phyloP scores from a whole-genome alignment of 1,284 basidiomycete genomes.

The Boletellus deceptivus region DNA sequence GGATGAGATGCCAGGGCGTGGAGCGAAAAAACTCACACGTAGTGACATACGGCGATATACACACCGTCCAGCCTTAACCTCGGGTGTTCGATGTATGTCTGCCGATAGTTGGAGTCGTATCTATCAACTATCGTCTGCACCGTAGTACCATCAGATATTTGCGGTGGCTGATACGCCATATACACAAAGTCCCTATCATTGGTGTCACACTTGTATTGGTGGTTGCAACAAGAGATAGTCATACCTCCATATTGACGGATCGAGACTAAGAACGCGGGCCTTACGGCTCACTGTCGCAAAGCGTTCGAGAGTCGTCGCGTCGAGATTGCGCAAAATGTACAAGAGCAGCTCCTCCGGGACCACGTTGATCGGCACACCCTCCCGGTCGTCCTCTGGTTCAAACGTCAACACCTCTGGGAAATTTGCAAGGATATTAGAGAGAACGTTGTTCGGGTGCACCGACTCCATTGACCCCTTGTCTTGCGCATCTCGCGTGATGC shows the following conservation, averaged over 20 bases:
- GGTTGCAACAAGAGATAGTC: constrained; percentile 18
- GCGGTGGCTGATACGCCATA: constrained; percentile 69
- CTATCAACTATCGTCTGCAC: constrained; percentile 48
- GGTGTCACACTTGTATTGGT: constrained; percentile 8
- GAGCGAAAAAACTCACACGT: constrained; percentile 48
- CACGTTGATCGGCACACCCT: constrained; percentile 51
- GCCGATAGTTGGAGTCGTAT: constrained; percentile 66
- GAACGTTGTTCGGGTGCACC: constrained; percentile 33
- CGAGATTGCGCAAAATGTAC: constrained; percentile 59
- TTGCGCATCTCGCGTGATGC: constrained; percentile 15
- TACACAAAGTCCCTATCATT: constrained; percentile 50
- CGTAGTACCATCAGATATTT: constrained; percentile 50
- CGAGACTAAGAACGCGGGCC: constrained; percentile 67
- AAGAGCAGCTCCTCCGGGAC: constrained; percentile 79
- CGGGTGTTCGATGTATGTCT: constrained; percentile 78
- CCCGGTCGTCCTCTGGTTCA: constrained; percentile 64
- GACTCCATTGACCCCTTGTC: constrained; percentile 9
- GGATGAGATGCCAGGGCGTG: not conserved
- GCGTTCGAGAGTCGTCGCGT: constrained; percentile 69
- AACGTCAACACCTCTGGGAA: constrained; percentile 60
- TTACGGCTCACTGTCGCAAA: constrained; percentile 73
- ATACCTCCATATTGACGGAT: constrained; percentile 74
- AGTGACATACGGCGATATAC: constrained; percentile 89
- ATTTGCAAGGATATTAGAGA: constrained; percentile 46
- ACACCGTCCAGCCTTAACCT: constrained; percentile 82